Percentiles rank a stretch among this genome's conserved stretches.
Evolutionary conservation across 768 basidiomycete genomes (phyloP).

Genomic region (Leccinum subtestaceum): DNA sequence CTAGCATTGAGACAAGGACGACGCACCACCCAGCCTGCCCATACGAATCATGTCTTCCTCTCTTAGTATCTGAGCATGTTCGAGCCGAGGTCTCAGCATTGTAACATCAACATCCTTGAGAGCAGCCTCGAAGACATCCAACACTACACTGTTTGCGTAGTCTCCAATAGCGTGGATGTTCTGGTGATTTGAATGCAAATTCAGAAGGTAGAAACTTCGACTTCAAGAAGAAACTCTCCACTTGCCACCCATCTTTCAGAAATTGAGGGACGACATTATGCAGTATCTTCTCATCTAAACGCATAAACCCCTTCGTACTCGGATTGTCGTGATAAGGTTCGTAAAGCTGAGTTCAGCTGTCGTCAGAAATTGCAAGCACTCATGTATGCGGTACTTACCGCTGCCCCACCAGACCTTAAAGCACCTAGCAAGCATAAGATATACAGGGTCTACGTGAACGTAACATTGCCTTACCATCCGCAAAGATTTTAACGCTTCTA

Average conservation of each 20-base stretch:
- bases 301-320: slow-evolving; percentile 73
- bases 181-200: slow-evolving; percentile 36
- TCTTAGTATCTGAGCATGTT: slow-evolving; percentile 88
- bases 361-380: neutral
- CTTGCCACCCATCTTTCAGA: slow-evolving; percentile 84
- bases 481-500: slow-evolving; percentile 78
- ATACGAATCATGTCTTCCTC: slow-evolving; percentile 72
- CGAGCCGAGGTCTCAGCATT: slow-evolving; percentile 72
- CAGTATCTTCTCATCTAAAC: slow-evolving; percentile 60
- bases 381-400: slow-evolving; percentile 43
- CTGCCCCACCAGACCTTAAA: slow-evolving; percentile 85
- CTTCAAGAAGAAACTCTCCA: slow-evolving; percentile 48
- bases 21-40: slow-evolving; percentile 71
- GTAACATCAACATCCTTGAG: slow-evolving; percentile 59
- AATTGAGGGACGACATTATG: slow-evolving; percentile 64
- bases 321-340: slow-evolving; percentile 84
- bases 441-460: neutral
- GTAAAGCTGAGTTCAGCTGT: slow-evolving; percentile 43
- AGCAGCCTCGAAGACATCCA: slow-evolving; percentile 78
- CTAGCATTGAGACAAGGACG: neutral
- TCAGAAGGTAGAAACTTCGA: neutral
- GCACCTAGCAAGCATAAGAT: slow-evolving; percentile 53
- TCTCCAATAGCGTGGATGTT: slow-evolving; percentile 89
- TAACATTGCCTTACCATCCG: slow-evolving; percentile 39
- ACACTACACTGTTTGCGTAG: slow-evolving; percentile 77